Base-by-base conservation (phyloP, 768 basidiomycete genomes). In the Calocybe cyanea region DNA sequence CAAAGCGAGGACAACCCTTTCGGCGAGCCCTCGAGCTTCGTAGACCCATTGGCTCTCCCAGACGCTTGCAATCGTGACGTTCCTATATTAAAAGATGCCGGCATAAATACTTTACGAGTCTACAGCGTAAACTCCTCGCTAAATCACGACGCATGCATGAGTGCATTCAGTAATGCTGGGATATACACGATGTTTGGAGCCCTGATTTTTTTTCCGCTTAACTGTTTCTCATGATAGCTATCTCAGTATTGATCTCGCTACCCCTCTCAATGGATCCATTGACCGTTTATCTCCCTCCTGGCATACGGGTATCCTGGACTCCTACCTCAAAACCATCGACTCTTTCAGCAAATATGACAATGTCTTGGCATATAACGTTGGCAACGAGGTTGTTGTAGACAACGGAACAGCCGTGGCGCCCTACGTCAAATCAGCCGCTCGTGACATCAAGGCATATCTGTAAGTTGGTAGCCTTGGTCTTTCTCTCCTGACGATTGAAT, bases 121-220 rank as follows among this genome's bases (percentile, higher is more conserved):
- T 96, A 96, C 72, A 87, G 84, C 46, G 92, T 94, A 51, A 77
- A 93, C 59, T 78, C 89, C 0, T 73, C 83, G 25, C 66, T 84
- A 46, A 86, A 95, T 65, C 93, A 97, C 51, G 91, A 93, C 61
- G 66, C 67, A 1, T 97, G 93, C 66, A 95, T 97, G 93, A 63
- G 64, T 30, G 64, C 80, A 11, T 75, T 96, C 49, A 84, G 81
- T 55, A 63, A 65, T 17, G 90, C 90, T 30, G 85, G 85, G 20
- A 96, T 96, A 45, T 95, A 96, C 65, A 78, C 86, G 42, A 85
- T 95, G 92, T 94, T 52, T 59, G 86, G 70, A 7, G 19, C 14
- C 24, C 23, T 43, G 39, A 23, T 7, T 43, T 31, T 51, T 11
- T 41, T 20, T 38, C 41, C 31, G 38, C 15, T 8, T 17, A 31